A percentile compares a stretch with the other conserved stretches of the same genome.
Conservation (phyloP, 2,329 filamentous ascomycete genomes). For the Xylariaceae sp. region DNA sequence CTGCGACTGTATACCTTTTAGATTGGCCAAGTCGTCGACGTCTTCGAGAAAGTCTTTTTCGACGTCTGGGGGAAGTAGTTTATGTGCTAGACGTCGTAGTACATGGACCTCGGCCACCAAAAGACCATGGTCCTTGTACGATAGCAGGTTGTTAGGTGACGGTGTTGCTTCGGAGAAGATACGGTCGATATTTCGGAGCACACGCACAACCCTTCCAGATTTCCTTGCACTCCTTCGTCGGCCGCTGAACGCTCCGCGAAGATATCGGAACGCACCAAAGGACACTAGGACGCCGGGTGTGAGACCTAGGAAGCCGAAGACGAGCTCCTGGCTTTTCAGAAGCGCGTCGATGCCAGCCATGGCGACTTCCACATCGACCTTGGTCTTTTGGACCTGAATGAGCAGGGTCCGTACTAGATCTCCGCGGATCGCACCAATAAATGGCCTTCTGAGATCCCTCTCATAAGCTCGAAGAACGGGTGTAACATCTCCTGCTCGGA, state of each 20-base stretch:
- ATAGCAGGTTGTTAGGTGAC: constrained; percentile 70
- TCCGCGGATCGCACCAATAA: constrained; percentile 78
- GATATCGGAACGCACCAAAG: constrained; percentile 69
- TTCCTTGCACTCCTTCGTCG: constrained; percentile 66
- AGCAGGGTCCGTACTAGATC: constrained; percentile 86
- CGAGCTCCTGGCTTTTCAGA: constrained; percentile 91
- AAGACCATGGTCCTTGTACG: constrained; percentile 89
- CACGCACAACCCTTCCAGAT: constrained; percentile 69
- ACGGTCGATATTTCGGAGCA: constrained; percentile 85
- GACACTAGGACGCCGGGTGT: constrained; percentile 91
- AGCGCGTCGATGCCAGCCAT: constrained; percentile 94
- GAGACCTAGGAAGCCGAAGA: constrained; percentile 95
- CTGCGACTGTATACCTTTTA: constrained; percentile 76
- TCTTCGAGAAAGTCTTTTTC: constrained; percentile 87
- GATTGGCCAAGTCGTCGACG: constrained; percentile 78
- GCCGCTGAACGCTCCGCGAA: constrained; percentile 66
- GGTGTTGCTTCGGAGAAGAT: constrained; percentile 68
- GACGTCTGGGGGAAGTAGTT: constrained; percentile 69
- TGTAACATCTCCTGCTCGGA: constrained; percentile 89
- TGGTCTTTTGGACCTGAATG: constrained; percentile 98
- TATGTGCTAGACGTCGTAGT: constrained; percentile 65
- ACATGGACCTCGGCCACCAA: constrained; percentile 87
- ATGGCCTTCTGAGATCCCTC: constrained; percentile 76
- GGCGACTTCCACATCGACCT: constrained; percentile 94
- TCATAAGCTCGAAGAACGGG: constrained; percentile 90